Evolutionary conservation across 2,329 filamentous ascomycete species (phyloP), one percentile per base, ranked within the genome.

Genomic region (Orbilia javanica): DNA sequence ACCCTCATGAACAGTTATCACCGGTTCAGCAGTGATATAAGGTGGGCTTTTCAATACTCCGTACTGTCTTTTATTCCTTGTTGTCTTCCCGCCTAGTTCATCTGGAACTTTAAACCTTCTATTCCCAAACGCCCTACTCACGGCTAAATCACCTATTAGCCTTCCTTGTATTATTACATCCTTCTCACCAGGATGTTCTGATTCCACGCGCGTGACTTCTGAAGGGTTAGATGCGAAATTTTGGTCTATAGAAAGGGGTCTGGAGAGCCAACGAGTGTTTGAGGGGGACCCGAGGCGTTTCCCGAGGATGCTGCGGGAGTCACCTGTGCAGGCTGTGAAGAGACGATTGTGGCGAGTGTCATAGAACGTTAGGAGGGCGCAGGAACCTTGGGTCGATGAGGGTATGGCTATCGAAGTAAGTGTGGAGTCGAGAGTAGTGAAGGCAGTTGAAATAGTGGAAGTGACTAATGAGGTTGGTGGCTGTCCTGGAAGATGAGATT

Each of bases 101-200:
- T 50, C 50, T 1, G 52, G 3, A 89, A 90, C 92, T 82, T 93
- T 93, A 89, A 89, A 92, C 73, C 88, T 86, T 63, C 87, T 86
- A 82, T 93, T 90, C 15, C 91, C 91, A 81, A 93, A 92, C 0
- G 89, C 90, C 4, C 91, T 86, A 0, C 90, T 89, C 0, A 91
- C 86, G 44, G 85, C 85, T 46, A 89, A 86, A 0, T 88, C 80
- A 0, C 91, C 90, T 74, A 91, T 85, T 0, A 92, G 83, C 0
- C 91, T 87, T 0, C 90, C 90, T 0, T 85, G 83, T 73, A 86
- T 82, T 2, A 92, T 85, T 10, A 90, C 86, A 7, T 87, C 84
- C 15, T 44, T 57, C 18, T 87, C 84, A 46, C 87, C 88, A 0
- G 90, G 91, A 82, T 93, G 91, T 62, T 88, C 87, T 0, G 83